These are phyloP conservation scores for Rutstroemia sp. DNA, from an alignment of 2,329 filamentous ascomycete genomes.

Conservation along the genomic window DNA sequence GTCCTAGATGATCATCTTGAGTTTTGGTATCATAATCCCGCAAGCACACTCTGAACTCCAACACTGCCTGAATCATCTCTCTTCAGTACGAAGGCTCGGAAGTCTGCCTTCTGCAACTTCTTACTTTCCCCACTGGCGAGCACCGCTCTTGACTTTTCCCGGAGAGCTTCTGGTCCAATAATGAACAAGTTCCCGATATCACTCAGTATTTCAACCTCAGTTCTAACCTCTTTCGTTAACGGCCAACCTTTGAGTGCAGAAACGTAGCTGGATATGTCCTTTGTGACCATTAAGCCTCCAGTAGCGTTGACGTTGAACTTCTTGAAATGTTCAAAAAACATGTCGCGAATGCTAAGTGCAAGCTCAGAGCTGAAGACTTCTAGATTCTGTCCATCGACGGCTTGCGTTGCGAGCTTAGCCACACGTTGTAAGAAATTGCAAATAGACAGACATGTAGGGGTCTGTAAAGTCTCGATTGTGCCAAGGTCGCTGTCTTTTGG, in stretches of 20 bases:
- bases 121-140: constrained; percentile 37
- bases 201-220: constrained; percentile 73
- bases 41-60: constrained; percentile 77
- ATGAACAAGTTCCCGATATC: constrained; percentile 97
- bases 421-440: constrained; percentile 71
- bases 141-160: constrained; percentile 60
- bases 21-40: constrained; percentile 30
- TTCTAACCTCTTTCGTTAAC: constrained; percentile 58
- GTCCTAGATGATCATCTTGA: constrained; percentile 6
- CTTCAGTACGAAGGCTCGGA: constrained; percentile 77
- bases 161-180: constrained; percentile 71
- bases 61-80: constrained; percentile 76
- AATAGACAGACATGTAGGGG: constrained; percentile 74
- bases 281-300: constrained; percentile 88
- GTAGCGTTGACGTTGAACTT: constrained; percentile 90
- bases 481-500: constrained; percentile 58
- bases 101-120: constrained; percentile 58
- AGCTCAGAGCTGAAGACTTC: constrained; percentile 78
- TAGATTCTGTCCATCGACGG: constrained; percentile 78
- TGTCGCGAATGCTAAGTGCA: constrained; percentile 65
- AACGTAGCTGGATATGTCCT: constrained; percentile 91
- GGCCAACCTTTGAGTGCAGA: constrained; percentile 80
- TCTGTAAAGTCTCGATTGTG: constrained; percentile 70
- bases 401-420: constrained; percentile 52
- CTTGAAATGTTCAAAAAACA: constrained; percentile 89